Conservation (phyloP, 208 protist genomes). For the Angomonas ambiguus region DNA sequence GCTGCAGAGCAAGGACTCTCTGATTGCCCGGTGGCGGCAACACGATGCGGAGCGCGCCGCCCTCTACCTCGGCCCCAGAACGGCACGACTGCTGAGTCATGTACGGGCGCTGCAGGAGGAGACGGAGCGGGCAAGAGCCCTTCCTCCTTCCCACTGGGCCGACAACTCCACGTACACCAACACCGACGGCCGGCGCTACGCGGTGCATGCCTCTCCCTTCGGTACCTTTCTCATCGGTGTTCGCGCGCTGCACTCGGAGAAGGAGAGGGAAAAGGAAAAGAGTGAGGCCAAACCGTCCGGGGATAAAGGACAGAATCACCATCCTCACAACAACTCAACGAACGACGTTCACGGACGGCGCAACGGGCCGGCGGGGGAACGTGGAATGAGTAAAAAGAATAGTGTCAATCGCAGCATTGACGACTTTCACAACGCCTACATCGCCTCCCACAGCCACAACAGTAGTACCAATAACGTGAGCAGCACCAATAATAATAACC, state of each 20-base stretch:
- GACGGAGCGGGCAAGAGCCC: slow-evolving; percentile 48
- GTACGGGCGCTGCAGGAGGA: slow-evolving; percentile 58
- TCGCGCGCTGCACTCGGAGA: slow-evolving; percentile 18
- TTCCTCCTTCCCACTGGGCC: slow-evolving; percentile 36
- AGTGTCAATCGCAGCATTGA: neutral
- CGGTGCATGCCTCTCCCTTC: slow-evolving; percentile 45
- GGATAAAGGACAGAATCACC: neutral
- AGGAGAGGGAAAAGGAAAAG: neutral
- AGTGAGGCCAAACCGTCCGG: neutral
- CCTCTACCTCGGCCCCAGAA: slow-evolving; percentile 52
- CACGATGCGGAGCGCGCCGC: slow-evolving; percentile 23
- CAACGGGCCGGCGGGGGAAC: neutral
- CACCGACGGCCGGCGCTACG: slow-evolving; percentile 65
- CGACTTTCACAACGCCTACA: neutral
- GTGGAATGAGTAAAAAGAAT: slow-evolving; percentile 2
- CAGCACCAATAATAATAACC: neutral
- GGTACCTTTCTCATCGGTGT: slow-evolving; percentile 78
- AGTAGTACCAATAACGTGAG: neutral
- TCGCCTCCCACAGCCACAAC: neutral
- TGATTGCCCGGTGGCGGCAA: slow-evolving; percentile 66
- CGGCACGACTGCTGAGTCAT: slow-evolving; percentile 43
- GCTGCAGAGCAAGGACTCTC: slow-evolving; percentile 75
- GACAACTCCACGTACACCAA: slow-evolving; percentile 35
- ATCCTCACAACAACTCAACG: neutral
- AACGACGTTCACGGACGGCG: neutral